Evolutionary conservation across 2,329 filamentous ascomycete genomes (phyloP), one percentile per base, ranked within the genome.

Genomic region (Talaromyces sp.): DNA sequence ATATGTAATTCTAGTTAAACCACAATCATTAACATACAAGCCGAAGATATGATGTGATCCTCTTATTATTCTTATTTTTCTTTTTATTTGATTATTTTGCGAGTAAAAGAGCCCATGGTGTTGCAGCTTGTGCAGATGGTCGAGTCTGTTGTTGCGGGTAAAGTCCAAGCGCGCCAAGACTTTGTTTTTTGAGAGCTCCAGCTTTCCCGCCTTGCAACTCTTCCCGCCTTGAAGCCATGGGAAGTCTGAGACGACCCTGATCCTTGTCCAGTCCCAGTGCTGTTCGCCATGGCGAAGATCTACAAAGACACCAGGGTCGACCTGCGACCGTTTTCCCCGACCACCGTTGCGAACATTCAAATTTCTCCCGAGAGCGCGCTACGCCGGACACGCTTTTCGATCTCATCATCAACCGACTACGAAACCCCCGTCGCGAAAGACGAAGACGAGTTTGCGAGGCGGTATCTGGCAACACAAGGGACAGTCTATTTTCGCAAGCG

Each of bases 231-330:
- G 40, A 54, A 61, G 63, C 59, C 65, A 72, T 71, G 69, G 41
- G 69, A 65, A 63, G 61, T 58, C 56, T 71, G 64, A 70, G 51
- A 39, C 60, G 55, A 61, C 56, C 44, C 27, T 59, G 51, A 56
- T 51, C 53, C 36, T 50, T 44, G 33, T 51, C 19, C 37, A 45
- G 49, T 56, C 54, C 57, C 50, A 57, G 56, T 55, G 60, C 56
- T 54, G 40, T 52, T 52, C 65, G 75, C 68, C 69, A 88, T 88
- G 87, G 85, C 81, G 78, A 80, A 79, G 83, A 80, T 90, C 75
- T 94, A 89, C 80, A 92, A 91, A 79, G 91, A 95, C 82, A 91
- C 89, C 72, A 86, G 89, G 71, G 79, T 96, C 74, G 90, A 90
- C 73, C 82, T 94, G 65, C 89, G 94, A 75, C 85, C 86, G 60